Evolutionary conservation across 306 rosid species (phyloP), one percentile per base, ranked within the genome.

Genomic region (Pyrus bretschneideri): DNA sequence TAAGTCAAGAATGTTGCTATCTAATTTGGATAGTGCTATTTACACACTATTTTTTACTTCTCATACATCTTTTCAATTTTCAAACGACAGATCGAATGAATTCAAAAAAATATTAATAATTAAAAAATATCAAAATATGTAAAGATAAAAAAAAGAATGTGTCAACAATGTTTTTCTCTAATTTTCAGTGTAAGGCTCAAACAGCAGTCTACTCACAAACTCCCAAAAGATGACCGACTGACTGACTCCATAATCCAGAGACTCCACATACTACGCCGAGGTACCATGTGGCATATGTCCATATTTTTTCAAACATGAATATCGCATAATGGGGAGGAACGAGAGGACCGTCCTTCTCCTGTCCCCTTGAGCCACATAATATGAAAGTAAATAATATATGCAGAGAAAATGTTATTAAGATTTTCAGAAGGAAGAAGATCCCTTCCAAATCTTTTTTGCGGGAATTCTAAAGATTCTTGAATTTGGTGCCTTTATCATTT

Each of bases 401-500:
- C 11, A 4, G 22, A 68, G 30, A 29, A 2, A 29, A 3, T n/a
- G 23, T 38, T 59, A 23, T 21, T 54, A 29, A 14, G 25, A 23
- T 62, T 63, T 25, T 62, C 69, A 49, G 40, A 35, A 6, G 40
- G 40, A 35, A 35, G 40, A 35, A 7, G 9, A 35, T 33, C 8
- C 1, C 5, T 1, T 33, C 1, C 8, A 0, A 33, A 33, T 33
- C 0, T 1, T 33, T 1, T 33, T 33, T 1, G 38, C 5, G 8
- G 1, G 2, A 1, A 33, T 35, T 8, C 2, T 35, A 0, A 35
- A 2, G 1, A 35, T 6, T 35, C 6, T 35, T 35, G 9, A 35
- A 35, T 35, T 0, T 35, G 8, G 2, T 6, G 2, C 0, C 0
- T 35, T 6, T 2, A 35, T 35, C 2, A 0, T 35, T 35, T 1